Base-by-base conservation (phyloP, 441 rosid genomes). In the Manihot esculenta region DNA sequence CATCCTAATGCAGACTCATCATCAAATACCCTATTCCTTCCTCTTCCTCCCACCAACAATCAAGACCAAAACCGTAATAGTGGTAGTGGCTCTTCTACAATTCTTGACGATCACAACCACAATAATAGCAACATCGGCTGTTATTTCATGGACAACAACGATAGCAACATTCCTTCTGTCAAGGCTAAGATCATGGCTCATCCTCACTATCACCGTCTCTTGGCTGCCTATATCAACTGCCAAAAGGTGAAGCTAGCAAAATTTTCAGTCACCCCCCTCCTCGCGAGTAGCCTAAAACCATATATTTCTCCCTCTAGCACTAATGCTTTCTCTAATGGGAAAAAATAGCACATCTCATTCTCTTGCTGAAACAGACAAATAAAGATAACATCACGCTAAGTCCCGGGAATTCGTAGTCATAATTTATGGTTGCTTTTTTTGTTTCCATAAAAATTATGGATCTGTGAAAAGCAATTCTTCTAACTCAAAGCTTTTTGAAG, bases 131-230 rank as follows among this genome's bases (percentile, higher is more conserved):
- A 53, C 54, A 49, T 70, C 13, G 83, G 83, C 38, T 80, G 78
- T 75, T 80, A 66, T 78, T 75, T 86, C 79, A 88, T 90, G 96
- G 96, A 85, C 55, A 72, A 67, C 72, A 53, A 33, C 62, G 81
- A 74, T 63, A 74, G 59, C 38, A 62, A 72, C 47, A 2, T 69
- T 41, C 49, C 86, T 69, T 73, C 89, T 76, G 80, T 82, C 42
- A 92, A 85, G 81, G 91, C 93, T 42, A 94, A 92, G 81, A 94
- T 94, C 88, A 86, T 92, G 94, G 85, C 94, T 74, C 99, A 94
- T 84, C 99, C 99, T 82, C 89, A 87, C 88, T 94, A 86, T 76
- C 91, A 84, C 69, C 95, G 97, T 42, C 97, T 94, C 76, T 80
- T 94, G 78, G 82, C 88, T 20, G 93, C 99, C 58, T 92, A 90